Conservation (phyloP, 345 rosid genomes). For the Brassica napus region DNA sequence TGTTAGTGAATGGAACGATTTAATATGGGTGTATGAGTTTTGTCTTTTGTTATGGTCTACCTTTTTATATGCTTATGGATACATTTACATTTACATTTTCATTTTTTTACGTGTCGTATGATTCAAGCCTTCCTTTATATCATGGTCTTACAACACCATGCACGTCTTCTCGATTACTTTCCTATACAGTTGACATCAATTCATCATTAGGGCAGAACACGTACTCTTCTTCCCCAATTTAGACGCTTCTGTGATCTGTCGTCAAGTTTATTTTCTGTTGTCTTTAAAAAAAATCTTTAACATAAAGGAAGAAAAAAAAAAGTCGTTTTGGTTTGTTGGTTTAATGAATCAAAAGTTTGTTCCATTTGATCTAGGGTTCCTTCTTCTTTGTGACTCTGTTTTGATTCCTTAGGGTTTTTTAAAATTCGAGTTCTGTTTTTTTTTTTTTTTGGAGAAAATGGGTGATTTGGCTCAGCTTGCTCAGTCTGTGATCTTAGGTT, state of each 20-base stretch:
- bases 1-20: constrained; percentile 31
- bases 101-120: constrained; percentile 34
- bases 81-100: neutral
- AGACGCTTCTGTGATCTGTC: constrained; percentile 34
- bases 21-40: neutral
- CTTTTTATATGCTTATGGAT: neutral
- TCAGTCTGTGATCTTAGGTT: constrained; percentile 74
- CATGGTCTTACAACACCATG: constrained; percentile 25
- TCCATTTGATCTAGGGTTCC: constrained; percentile 19
- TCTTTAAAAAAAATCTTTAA: constrained; percentile 19
- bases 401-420: constrained; percentile 9
- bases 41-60: constrained; percentile 19
- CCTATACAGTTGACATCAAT: neutral
- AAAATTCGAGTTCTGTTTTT: neutral
- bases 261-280: constrained; percentile 2
- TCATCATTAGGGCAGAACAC: constrained; percentile 12
- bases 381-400: constrained; percentile 18
- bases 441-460: constrained; percentile 31
- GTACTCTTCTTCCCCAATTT: constrained; percentile 16
- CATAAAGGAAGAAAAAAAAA: neutral
- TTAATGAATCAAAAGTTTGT: constrained; percentile 5
- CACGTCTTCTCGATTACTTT: constrained; percentile 23
- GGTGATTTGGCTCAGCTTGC: constrained; percentile 76
- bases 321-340: neutral
- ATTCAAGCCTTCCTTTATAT: constrained; percentile 27